Percentiles rank a stretch among this genome's conserved stretches.
Evolutionary conservation across 352 stramenopile species (phyloP).

Genomic region (Pythium periplocum): DNA sequence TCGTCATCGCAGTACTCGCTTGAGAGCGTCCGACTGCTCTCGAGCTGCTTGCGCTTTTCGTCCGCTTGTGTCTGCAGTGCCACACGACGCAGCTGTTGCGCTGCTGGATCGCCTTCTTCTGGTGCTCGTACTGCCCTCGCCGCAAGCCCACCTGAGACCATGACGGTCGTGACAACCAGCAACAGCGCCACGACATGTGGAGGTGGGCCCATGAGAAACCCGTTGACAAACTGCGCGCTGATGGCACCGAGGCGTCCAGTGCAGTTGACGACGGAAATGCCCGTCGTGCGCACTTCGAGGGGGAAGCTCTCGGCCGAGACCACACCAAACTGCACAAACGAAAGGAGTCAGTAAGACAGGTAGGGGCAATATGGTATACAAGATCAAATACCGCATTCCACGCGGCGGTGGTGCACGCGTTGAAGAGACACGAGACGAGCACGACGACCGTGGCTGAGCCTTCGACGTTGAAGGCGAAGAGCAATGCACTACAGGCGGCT

Average conservation of each 20-base stretch:
- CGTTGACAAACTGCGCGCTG: constrained; percentile 88
- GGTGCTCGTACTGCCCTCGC: constrained; percentile 28
- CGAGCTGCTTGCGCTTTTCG: neutral
- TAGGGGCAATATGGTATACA: no score
- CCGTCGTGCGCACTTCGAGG: constrained; percentile 83
- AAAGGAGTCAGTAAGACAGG: neutral
- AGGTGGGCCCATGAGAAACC: constrained; percentile 71
- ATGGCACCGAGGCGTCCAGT: constrained; percentile 87
- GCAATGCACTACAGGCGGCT: constrained; percentile 52
- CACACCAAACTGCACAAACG: constrained; percentile 68
- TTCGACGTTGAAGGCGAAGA: constrained; percentile 79
- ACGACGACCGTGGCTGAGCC: constrained; percentile 75
- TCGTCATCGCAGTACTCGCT: constrained; percentile 17
- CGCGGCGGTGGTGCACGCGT: constrained; percentile 82
- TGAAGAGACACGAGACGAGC: constrained; percentile 86
- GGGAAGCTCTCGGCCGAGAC: constrained; percentile 88
- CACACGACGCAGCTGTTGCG: constrained; percentile 3
- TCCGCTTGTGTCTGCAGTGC: neutral
- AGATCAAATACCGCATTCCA: constrained; percentile 82
- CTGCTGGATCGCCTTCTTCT: constrained; percentile 19
- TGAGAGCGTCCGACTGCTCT: constrained; percentile 11
- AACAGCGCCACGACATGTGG: constrained; percentile 76
- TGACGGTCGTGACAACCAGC: constrained; percentile 69
- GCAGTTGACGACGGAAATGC: constrained; percentile 87
- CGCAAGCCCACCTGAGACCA: constrained; percentile 52